Base-by-base conservation (phyloP, 2,329 filamentous ascomycete genomes). In the Didymella pomorum region DNA sequence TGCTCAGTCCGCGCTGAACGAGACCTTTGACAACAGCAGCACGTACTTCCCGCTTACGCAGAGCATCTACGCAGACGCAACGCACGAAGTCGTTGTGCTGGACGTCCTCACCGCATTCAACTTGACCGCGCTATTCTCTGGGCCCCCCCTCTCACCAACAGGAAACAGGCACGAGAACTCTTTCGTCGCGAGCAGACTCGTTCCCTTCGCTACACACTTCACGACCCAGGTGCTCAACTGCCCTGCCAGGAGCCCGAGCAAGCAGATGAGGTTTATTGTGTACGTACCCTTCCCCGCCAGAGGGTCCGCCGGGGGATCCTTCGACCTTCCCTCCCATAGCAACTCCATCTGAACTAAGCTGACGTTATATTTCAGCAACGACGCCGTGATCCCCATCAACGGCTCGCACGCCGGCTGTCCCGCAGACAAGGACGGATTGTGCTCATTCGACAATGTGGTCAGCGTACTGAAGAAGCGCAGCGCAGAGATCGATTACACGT, bases 31-130 rank as follows among this genome's bases (percentile, higher is more conserved):
- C 64, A 76, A 78, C 61, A 72, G 71, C 12, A 66, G 71, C 1
- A 80, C 78, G 1, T 80, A 73, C 67, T 81, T 80, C 62, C 78
- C 79, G 1, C 73, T 80, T 9, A 73, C 78, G 54, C 78, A 81
- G 63, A 78, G 75, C 41, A 79, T 80, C 52, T 80, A 80, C 47
- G 70, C 70, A 0, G 71, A 74, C 60, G 79, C 79, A 14, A 80
- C 79, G 6, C 79, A 80, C 60, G 79, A 81, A 62, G 79, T 80
- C 2, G 70, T 73, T 14, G 68, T 74, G 2, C 64, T 74, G 4
- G 71, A 74, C 44, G 60, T 61, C 6, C 66, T 74, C 0, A 68
- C 58, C 2, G 71, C 69, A 0, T 73, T 74, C 42, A 74, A 74
- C 35, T 29, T 74, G n/a, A 72, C 69, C 0, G 70, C 71, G 1